These are phyloP conservation scores for Cercospora sp. DNA, from an alignment of 2,329 filamentous ascomycete species.

Conservation along the genomic window DNA sequence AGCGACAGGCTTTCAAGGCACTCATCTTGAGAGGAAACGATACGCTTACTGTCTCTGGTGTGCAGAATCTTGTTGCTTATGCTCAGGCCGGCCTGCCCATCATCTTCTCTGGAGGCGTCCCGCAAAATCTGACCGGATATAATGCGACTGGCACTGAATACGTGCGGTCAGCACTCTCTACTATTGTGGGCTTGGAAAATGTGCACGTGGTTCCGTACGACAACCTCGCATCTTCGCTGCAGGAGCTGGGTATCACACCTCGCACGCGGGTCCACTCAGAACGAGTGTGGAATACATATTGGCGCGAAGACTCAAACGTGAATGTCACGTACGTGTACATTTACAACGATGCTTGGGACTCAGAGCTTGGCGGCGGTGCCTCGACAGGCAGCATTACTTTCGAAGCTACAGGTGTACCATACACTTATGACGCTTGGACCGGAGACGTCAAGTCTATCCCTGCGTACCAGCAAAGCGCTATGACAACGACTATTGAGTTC, in stretches of 20 bases:
- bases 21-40: conserved; percentile 44
- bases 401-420: conserved; percentile 39
- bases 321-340: conserved; percentile 44
- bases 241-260: conserved; percentile 38
- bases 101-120: conserved; percentile 43
- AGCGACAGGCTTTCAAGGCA: conserved; percentile 46
- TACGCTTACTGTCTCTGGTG: conserved; percentile 41
- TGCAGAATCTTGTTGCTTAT: conserved; percentile 39
- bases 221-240: conserved; percentile 38
- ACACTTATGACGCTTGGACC: conserved; percentile 47
- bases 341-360: conserved; percentile 43
- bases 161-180: conserved; percentile 29
- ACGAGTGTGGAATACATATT: conserved; percentile 41
- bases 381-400: conserved; percentile 36
- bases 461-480: conserved; percentile 37
- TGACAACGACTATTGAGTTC: conserved; percentile 39
- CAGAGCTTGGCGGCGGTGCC: conserved; percentile 23
- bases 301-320: conserved; percentile 36
- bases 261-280: conserved; percentile 30
- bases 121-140: conserved; percentile 29
- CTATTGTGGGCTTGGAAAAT: conserved; percentile 37
- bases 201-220: conserved; percentile 40
- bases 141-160: conserved; percentile 16
- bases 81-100: conserved; percentile 46
- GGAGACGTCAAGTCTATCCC: conserved; percentile 40